These are phyloP conservation scores for Tetrahymena malaccensis DNA, from an alignment of 73 alveolate species.

Conservation along the genomic window DNA sequence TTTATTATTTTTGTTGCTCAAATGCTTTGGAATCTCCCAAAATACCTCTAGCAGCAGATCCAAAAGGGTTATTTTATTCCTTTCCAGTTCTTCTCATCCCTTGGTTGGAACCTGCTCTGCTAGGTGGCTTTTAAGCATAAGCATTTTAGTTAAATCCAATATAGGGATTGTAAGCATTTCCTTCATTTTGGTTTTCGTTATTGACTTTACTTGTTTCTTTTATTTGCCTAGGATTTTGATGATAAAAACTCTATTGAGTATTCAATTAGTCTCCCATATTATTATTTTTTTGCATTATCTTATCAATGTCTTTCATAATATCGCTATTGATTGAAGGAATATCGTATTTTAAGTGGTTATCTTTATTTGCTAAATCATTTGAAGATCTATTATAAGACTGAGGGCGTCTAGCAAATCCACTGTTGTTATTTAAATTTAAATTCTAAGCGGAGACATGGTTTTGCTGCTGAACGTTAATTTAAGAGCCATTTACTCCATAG, in stretches of 20 bases:
- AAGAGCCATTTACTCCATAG: not conserved
- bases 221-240: not conserved
- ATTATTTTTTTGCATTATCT: not conserved
- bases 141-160: not conserved
- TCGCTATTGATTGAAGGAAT: not conserved
- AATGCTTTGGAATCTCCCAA: not conserved
- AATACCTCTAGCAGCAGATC: not conserved
- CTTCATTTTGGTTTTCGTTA: not conserved
- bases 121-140: not conserved
- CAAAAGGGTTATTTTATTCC: not conserved
- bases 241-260: not conserved
- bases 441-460: not conserved
- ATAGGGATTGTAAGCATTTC: not conserved
- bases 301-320: not conserved
- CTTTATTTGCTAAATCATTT: not conserved
- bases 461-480: not conserved
- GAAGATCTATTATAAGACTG: not conserved
- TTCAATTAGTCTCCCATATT: not conserved
- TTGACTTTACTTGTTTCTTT: not conserved
- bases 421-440: not conserved
- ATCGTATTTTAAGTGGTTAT: not conserved
- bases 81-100: not conserved
- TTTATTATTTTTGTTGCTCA: not conserved
- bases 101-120: not conserved
- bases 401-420: not conserved